Evolutionary conservation across 805 yeast genomes (phyloP).

Genomic region (Cyberlindnera suaveolens): DNA sequence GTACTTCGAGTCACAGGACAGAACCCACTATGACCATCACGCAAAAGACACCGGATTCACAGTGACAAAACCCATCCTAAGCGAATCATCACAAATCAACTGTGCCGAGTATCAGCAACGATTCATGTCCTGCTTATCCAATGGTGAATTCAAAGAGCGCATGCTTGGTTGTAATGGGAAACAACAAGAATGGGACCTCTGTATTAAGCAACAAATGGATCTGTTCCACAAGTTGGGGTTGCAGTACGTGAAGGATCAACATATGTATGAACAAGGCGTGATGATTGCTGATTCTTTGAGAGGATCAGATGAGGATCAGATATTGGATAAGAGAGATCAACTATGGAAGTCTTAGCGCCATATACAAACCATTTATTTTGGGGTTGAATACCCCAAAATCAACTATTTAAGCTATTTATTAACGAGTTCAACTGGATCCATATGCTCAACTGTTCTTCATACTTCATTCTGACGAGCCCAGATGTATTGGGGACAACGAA

Average conservation of each 20-base stretch:
- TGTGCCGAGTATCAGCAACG: constrained; percentile 20
- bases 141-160: constrained; percentile 16
- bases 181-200: constrained; percentile 8
- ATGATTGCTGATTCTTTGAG: constrained; percentile 14
- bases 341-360: constrained; percentile 10
- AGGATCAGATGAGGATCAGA: constrained; percentile 6
- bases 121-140: constrained; percentile 16
- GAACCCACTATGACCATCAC: not conserved
- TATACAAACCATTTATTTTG: not conserved
- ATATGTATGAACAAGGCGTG: constrained; percentile 8
- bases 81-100: constrained; percentile 3
- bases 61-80: not conserved
- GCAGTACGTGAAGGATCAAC: constrained; percentile 4
- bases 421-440: constrained; percentile 38
- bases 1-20: not conserved
- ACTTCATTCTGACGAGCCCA: constrained; percentile 55
- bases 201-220: constrained; percentile 15
- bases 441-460: constrained; percentile 36
- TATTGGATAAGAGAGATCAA: constrained; percentile 11
- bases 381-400: not conserved
- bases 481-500: constrained; percentile 71
- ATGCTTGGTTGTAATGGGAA: constrained; percentile 13
- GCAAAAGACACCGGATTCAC: not conserved
- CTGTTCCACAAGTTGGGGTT: constrained; percentile 13
- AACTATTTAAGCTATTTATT: constrained; percentile 3